phyloP scores from a whole-genome alignment of 1,284 basidiomycete species.

The Apiotrichum veenhuisii region DNA sequence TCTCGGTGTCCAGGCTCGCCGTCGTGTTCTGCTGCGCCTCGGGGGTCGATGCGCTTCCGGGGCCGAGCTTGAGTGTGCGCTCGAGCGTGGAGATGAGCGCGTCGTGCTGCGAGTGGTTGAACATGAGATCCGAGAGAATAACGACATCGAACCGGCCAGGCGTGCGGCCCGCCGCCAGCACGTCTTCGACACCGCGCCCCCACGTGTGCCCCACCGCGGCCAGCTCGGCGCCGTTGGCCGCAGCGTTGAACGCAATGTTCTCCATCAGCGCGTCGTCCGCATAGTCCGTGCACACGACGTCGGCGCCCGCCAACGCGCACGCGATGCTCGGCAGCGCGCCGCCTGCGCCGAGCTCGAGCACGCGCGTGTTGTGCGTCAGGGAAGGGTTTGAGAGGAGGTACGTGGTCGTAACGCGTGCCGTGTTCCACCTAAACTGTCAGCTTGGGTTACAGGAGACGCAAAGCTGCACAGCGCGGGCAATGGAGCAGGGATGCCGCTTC shows the following conservation, averaged over 20 bases:
- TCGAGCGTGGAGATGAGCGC: conserved; percentile 77
- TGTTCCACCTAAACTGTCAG: conserved; percentile 68
- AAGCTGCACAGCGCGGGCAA: background rate
- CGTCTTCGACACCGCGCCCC: conserved; percentile 64
- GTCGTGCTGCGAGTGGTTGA: conserved; percentile 63
- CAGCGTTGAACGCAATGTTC: conserved; percentile 71
- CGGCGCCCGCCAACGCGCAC: conserved; percentile 64
- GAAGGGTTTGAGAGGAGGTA: conserved; percentile 58
- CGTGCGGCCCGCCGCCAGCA: conserved; percentile 51
- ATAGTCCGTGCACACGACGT: conserved; percentile 78
- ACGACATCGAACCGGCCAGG: conserved; percentile 65
- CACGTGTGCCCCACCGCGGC: conserved; percentile 68
- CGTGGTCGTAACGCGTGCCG: conserved; percentile 67
- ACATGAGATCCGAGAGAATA: conserved; percentile 77
- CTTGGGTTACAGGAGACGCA: background rate
- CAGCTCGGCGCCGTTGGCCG: conserved; percentile 3
- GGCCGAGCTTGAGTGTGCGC: conserved; percentile 41
- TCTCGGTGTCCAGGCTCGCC: background rate
- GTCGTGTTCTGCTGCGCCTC: background rate
- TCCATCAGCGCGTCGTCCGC: conserved; percentile 75
- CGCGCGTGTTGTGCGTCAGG: conserved; percentile 50
- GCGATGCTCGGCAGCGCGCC: conserved; percentile 82
- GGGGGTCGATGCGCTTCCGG: conserved; percentile 11
- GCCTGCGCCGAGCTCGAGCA: conserved; percentile 90
- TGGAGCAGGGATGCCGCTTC: too few species aligned